Evolutionary conservation across 169 alveolate genomes (phyloP), one percentile per base, ranked within the genome.

Genomic region (Perkinsus marinus): DNA sequence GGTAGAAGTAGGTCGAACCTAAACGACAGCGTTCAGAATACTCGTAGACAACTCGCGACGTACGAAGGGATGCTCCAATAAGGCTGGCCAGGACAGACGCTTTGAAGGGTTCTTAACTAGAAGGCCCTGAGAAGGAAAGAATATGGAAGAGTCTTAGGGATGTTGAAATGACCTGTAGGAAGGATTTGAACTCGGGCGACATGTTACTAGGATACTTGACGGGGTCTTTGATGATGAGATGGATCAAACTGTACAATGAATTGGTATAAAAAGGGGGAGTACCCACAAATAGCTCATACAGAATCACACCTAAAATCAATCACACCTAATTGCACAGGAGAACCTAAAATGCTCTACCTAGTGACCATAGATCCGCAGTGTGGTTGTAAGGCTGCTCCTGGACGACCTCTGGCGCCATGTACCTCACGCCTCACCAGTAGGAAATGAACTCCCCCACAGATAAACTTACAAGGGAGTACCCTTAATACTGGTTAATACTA

Each of bases 371-470:
- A 93, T 97, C 98, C 0, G 96, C 98, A 39, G 97, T 97, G 92
- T 96, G 97, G 94, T 97, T 96, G 93, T 97, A 97, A 3, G 98
- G 98, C 93, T 95, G 93, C 93, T 97, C 98, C 91, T 96, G 94
- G 17, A 97, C 97, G 68, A 97, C 90, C 93, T 97, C 98, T 0
- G 98, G 98, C 68, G 98, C 98, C 98, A 97, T 97, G 92, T 97
- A 97, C 46, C 96, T 93, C 0, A 97, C 97, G 89, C 95, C 93
- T 30, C 95, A 93, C 39, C 57, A 10, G 7, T 26, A 13, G 37
- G 9, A 13, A 68, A 3, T 68, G 39, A 39, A 36, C 41, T 69
- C 6, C 3, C 0, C 16, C 41, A 69, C 43, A 22, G 5, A 39
- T 38, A 26, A 39, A n/a, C 43, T 69, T 26, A 38, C 90, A 38